Evolutionary conservation across 345 rosid genomes (phyloP).

Genomic region (Citrus inodora): DNA sequence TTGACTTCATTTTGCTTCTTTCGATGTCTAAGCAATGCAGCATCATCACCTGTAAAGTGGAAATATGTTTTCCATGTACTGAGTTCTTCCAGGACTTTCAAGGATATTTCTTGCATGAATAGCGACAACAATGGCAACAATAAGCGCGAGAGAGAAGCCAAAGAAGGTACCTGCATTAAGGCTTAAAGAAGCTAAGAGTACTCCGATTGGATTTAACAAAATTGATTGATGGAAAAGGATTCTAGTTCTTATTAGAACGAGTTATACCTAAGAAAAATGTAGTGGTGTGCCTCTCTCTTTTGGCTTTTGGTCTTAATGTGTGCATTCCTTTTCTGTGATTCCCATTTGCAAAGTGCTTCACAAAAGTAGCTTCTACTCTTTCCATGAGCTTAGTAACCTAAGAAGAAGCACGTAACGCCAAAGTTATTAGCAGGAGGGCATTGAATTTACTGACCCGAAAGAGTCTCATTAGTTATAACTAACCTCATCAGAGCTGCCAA

Average conservation of each 20-base stretch:
- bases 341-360: constrained; percentile 76
- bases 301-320: constrained; percentile 49
- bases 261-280: constrained; percentile 64
- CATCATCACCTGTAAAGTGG: constrained; percentile 66
- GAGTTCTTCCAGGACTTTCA: constrained; percentile 36
- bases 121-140: constrained; percentile 42
- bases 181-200: background rate
- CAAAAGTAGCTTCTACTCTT: constrained; percentile 56
- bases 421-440: background rate
- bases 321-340: constrained; percentile 68
- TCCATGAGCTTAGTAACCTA: constrained; percentile 64
- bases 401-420: background rate
- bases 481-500: constrained; percentile 79
- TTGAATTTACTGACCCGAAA: background rate
- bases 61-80: constrained; percentile 72
- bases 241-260: too few species aligned
- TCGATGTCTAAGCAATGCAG: background rate
- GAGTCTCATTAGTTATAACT: background rate
- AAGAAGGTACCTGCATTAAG: constrained; percentile 52
- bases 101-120: constrained; percentile 52
- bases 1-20: too few species aligned
- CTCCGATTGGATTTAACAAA: background rate
- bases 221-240: background rate
- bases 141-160: constrained; percentile 65
- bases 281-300: constrained; percentile 57